Evolutionary conservation across 768 basidiomycete genomes (phyloP).

Genomic region (Leccinum aurantiacum): DNA sequence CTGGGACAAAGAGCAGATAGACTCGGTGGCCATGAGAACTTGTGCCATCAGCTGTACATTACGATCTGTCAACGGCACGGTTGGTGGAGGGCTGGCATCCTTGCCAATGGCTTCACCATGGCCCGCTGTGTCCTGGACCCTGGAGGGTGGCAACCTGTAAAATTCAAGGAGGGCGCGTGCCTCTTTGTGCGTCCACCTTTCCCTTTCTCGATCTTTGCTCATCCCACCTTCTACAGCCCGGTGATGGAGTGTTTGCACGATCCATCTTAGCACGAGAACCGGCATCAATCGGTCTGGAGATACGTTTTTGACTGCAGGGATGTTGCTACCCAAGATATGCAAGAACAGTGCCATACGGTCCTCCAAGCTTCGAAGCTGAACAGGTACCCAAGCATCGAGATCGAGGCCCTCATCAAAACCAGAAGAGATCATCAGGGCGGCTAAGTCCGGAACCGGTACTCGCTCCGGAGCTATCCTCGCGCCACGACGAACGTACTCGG

Average conservation of each 20-base stretch:
- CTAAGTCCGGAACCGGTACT: constrained; percentile 50
- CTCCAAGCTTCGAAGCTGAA: constrained; percentile 49
- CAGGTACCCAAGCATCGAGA: constrained; percentile 36
- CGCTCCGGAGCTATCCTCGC: constrained; percentile 60
- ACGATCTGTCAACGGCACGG: constrained; percentile 47
- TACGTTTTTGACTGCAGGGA: constrained; percentile 45
- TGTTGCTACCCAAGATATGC: constrained; percentile 54
- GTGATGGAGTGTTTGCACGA: constrained; percentile 47
- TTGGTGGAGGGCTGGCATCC: constrained; percentile 5
- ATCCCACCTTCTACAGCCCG: constrained; percentile 49
- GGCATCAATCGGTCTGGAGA: constrained; percentile 46
- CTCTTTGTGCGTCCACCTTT: constrained; percentile 69
- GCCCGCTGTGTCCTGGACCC: constrained; percentile 15
- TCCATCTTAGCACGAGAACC: constrained; percentile 64
- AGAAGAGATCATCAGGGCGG: constrained; percentile 44
- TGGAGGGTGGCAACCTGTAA: constrained; percentile 31
- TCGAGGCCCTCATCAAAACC: constrained; percentile 26
- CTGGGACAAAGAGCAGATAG: constrained; percentile 60
- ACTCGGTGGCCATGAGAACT: constrained; percentile 55
- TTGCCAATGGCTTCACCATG: constrained; percentile 16
- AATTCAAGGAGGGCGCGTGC: constrained; percentile 57
- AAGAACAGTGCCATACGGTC: constrained; percentile 58
- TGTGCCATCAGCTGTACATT: constrained; percentile 72
- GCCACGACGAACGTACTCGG: constrained; percentile 70
- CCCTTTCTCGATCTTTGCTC: constrained; percentile 60